Percentiles rank a stretch among this genome's conserved stretches.
These are phyloP conservation scores for Rhizopogon salebrosus DNA, from an alignment of 768 basidiomycete species.

Conservation along the genomic window DNA sequence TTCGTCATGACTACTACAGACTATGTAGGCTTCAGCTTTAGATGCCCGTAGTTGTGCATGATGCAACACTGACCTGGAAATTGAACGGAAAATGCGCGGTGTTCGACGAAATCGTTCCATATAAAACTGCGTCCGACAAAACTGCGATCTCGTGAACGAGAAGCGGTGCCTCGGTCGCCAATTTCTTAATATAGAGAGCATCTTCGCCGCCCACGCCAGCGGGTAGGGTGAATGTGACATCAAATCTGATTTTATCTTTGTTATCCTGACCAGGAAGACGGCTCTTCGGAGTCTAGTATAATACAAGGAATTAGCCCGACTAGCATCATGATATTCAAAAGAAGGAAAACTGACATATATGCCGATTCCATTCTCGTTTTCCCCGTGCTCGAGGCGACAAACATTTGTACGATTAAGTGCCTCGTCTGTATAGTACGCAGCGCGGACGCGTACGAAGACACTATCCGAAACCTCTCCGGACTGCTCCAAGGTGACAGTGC, in stretches of 20 bases:
- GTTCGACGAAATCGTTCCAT: constrained; percentile 18
- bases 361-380: constrained; percentile 29
- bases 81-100: constrained; percentile 22
- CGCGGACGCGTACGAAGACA: constrained; percentile 25
- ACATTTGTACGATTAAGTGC: constrained; percentile 25
- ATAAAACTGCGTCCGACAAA: constrained; percentile 22
- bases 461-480: not conserved
- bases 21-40: constrained; percentile 14
- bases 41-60: not conserved
- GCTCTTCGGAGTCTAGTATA: constrained; percentile 12
- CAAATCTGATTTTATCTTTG: constrained; percentile 19
- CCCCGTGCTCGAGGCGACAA: constrained; percentile 23
- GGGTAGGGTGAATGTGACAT: constrained; percentile 27
- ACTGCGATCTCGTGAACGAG: constrained; percentile 25
- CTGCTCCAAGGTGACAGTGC: constrained; percentile 16
- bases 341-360: constrained; percentile 28
- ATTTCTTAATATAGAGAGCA: constrained; percentile 19
- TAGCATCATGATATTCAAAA: not conserved
- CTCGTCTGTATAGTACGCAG: constrained; percentile 19
- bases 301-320: not conserved
- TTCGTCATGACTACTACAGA: constrained; percentile 22
- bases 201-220: constrained; percentile 1
- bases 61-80: constrained; percentile 19
- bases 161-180: constrained; percentile 23
- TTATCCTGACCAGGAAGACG: not conserved